Evolutionary conservation across 768 basidiomycete species (phyloP).

Genomic region (Collybia mongolica): DNA sequence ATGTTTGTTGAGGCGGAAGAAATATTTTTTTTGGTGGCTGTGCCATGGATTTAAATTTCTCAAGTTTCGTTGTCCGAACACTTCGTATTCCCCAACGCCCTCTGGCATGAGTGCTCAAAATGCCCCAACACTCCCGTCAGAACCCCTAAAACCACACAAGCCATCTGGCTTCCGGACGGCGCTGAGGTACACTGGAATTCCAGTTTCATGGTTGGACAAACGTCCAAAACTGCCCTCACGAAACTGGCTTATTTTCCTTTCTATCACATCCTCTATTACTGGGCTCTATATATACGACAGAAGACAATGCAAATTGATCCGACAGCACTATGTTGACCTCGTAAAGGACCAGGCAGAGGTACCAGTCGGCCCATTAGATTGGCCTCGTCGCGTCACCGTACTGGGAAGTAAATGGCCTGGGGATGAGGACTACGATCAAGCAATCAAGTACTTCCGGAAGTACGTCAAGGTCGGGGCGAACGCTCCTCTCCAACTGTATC

Average conservation of each 20-base stretch:
- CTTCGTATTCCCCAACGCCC: conserved; percentile 17
- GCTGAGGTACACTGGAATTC: conserved; percentile 68
- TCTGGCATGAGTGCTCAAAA: conserved; percentile 21
- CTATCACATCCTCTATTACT: conserved; percentile 65
- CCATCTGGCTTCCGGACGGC: conserved; percentile 58
- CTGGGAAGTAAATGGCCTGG: conserved; percentile 92
- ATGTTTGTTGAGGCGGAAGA: too few relatives aligned
- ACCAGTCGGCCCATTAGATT: conserved; percentile 59
- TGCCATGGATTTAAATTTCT: not conserved
- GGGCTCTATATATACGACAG: conserved; percentile 89
- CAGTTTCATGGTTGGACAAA: conserved; percentile 78
- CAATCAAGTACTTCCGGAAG: conserved; percentile 88
- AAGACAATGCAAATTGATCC: conserved; percentile 72
- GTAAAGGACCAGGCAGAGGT: conserved; percentile 79
- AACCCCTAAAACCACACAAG: conserved; percentile 14
- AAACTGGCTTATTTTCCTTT: conserved; percentile 93
- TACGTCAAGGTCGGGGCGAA: conserved; percentile 83
- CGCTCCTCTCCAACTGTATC: conserved; percentile 12
- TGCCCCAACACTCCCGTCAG: conserved; percentile 18
- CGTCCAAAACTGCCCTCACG: conserved; percentile 85
- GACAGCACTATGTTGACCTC: conserved; percentile 72
- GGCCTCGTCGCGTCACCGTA: conserved; percentile 79
- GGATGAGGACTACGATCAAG: conserved; percentile 87
- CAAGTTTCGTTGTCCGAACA: conserved; percentile 12
- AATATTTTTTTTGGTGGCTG: not conserved